Conservation (phyloP, 345 rosid genomes). For the Acer negundo region DNA sequence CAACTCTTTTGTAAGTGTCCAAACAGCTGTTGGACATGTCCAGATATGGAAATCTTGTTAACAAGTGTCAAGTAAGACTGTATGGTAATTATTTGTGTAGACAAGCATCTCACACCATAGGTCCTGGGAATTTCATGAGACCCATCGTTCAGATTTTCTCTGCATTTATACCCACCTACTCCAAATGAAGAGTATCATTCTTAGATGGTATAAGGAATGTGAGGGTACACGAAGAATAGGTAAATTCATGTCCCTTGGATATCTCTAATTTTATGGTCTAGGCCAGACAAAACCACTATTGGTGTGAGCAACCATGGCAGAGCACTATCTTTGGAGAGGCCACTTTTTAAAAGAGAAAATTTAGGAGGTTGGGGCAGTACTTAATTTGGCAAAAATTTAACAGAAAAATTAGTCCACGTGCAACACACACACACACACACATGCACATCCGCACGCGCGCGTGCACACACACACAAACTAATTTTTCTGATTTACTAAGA, state of each 20-base stretch:
- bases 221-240: not conserved
- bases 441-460: too few relatives aligned
- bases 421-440: too few relatives aligned
- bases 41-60: not conserved
- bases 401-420: not conserved
- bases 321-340: not conserved
- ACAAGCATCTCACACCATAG: not conserved
- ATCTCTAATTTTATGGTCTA: conserved; percentile 9
- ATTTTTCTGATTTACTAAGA: too few relatives aligned
- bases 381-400: not conserved
- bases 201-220: not conserved
- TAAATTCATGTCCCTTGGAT: not conserved
- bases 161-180: not conserved
- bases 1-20: not conserved
- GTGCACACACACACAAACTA: too few relatives aligned
- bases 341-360: not conserved
- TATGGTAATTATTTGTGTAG: not conserved
- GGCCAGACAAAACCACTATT: conserved; percentile 3
- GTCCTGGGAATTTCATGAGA: not conserved
- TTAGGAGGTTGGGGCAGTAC: not conserved
- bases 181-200: conserved; percentile 1
- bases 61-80: not conserved
- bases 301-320: not conserved
- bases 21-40: conserved; percentile 5
- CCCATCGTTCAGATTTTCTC: not conserved